Conservation (phyloP, 2,329 filamentous ascomycete species). For the Tympanopsis confertula region DNA sequence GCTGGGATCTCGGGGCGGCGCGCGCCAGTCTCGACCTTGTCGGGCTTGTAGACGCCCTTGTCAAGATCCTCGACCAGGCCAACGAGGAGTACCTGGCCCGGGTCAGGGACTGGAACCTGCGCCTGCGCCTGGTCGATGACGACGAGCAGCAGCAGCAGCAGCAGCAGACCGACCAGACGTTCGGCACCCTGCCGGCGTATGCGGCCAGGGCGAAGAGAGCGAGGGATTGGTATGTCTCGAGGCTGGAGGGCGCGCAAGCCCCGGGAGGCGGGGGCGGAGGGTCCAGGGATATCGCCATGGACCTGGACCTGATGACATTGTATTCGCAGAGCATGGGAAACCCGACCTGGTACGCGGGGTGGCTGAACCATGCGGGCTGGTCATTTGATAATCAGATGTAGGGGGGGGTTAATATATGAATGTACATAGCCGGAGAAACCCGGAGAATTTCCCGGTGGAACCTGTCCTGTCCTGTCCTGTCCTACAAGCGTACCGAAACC, state of each 20-base stretch:
- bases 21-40: constrained; percentile 11
- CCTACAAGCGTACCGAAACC: no score
- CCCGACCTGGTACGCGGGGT: not conserved
- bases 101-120: constrained; percentile 2
- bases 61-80: constrained; percentile 1
- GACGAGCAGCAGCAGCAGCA: constrained; percentile 8
- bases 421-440: no score
- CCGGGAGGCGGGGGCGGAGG: no score
- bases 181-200: constrained; percentile 7
- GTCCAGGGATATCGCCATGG: not conserved
- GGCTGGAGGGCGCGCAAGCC: constrained; percentile 4
- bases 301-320: no score
- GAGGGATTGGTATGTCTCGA: constrained; percentile 17
- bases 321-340: no score
- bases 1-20: constrained; percentile 12
- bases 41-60: constrained; percentile 8
- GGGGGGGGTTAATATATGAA: no score
- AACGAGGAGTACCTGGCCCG: constrained; percentile 5
- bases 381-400: no score
- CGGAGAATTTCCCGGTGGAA: no score
- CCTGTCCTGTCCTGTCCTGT: no score
- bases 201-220: constrained; percentile 12
- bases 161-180: no score
- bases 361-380: not conserved
- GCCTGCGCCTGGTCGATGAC: constrained; percentile 6